phyloP scores from a whole-genome alignment of 2,329 filamentous ascomycete genomes.

The Neofusicoccum sp. region DNA sequence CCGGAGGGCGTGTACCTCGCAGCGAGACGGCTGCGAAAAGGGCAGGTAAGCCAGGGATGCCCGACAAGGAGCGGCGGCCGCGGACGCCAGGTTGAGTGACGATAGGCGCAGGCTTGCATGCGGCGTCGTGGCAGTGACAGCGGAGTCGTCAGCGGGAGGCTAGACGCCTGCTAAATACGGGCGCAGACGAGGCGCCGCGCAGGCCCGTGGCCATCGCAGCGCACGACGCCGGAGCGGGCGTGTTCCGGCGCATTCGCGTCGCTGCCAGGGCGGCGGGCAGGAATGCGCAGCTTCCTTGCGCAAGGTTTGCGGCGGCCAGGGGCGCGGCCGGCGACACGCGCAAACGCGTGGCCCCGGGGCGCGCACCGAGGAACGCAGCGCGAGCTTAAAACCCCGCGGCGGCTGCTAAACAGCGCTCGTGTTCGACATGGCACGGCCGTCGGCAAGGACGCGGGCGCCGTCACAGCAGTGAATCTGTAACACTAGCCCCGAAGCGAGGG shows the following conservation, averaged over 20 bases:
- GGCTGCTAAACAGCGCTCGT: conserved; percentile 15
- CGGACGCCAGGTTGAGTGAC: background rate
- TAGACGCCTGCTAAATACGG: background rate
- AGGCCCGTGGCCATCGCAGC: background rate
- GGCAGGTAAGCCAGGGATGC: background rate
- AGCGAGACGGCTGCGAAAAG: background rate
- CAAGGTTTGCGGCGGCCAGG: background rate
- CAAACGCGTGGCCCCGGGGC: conserved; percentile 11
- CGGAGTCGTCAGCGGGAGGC: conserved; percentile 4
- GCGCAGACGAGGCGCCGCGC: conserved; percentile 3
- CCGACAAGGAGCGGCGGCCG: background rate
- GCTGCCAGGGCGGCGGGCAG: background rate
- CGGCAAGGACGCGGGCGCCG: background rate
- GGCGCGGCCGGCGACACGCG: conserved; percentile 11
- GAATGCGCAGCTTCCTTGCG: background rate
- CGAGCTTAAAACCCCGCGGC: conserved; percentile 9
- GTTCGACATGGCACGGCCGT: conserved; percentile 13
- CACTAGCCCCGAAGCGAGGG: conserved; percentile 16
- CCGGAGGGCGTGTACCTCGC: background rate
- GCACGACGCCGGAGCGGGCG: too few species aligned
- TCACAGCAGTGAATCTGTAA: conserved; percentile 17
- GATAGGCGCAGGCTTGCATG: conserved; percentile 6
- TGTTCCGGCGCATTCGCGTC: background rate
- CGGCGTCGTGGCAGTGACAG: background rate
- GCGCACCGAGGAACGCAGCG: conserved; percentile 3